Evolutionary conservation across 345 rosid genomes (phyloP), one percentile per base, ranked within the genome.

Genomic region (Aegle marmelos): DNA sequence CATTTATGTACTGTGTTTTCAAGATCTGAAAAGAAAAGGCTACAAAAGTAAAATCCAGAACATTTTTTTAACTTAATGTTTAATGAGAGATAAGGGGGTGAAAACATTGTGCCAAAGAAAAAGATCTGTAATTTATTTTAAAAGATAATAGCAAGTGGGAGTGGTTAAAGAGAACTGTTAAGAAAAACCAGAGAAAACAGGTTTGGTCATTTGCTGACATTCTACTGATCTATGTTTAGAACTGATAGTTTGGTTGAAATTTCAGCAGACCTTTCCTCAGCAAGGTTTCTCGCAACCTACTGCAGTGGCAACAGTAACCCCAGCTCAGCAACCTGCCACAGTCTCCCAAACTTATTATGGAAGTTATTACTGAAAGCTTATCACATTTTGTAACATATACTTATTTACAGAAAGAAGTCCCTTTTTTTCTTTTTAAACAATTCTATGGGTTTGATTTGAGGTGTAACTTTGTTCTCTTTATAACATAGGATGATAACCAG

Each of bases 301-400:
- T 19, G 90, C 86, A 24, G 85, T 83, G 21, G 85, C 87, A 1
- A 80, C 89, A 13, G 62, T 86, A 79, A 79, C 88, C 9, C 89
- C 92, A 4, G 80, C 83, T 0, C 95, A 88, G 80, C 93, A 86
- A 79, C 84, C 91, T 2, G 86, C 90, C 9, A 9, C 91, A 30
- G 91, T 71, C 24, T 83, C 94, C 3, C 98, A 92, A 85, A 86
- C 88, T 3, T 94, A 91, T 68, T 91, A 89, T 64, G 92, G 90
- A 33, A 70, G 78, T 70, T 90, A 89, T 82, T 91, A 91, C 80
- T 91, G 86, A 86, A 73, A 86, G 73, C 33, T 60, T 59, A 70
- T 53, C 57, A 24, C 59, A 33, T 14, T 45, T 70, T 69, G 39
- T 28, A 58, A 8, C 34, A 59, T 69, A 27, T 9, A 59, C n/a